Percentiles rank a stretch among this genome's conserved stretches.
Conservation (phyloP, 2,329 filamentous ascomycete species). For the Cladophialophora immunda region DNA sequence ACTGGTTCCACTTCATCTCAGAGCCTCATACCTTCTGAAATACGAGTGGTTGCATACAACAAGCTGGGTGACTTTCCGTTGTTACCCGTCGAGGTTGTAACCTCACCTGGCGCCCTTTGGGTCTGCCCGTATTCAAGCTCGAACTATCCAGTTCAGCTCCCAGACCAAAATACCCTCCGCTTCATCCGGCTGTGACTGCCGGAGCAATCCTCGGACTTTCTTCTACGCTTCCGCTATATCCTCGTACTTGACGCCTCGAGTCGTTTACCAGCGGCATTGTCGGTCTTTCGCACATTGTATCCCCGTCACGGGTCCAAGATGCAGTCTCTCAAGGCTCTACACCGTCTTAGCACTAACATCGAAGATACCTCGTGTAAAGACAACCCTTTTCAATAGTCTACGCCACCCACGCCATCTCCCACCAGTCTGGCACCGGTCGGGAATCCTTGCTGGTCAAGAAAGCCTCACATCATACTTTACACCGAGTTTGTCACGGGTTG, state of each 20-base stretch:
- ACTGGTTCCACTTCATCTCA: background rate
- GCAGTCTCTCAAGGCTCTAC: background rate
- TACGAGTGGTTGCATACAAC: background rate
- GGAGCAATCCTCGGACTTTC: background rate
- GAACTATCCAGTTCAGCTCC: background rate
- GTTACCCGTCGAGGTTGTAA: background rate
- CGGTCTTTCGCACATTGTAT: background rate
- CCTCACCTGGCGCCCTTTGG: background rate
- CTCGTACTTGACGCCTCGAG: background rate
- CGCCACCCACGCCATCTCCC: background rate
- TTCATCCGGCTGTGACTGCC: background rate
- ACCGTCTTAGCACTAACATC: background rate
- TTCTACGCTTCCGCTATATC: background rate
- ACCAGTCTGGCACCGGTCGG: background rate
- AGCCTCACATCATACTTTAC: background rate
- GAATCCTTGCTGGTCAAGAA: background rate
- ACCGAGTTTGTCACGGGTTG: background rate
- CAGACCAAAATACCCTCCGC: background rate
- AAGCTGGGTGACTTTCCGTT: background rate
- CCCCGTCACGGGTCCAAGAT: background rate
- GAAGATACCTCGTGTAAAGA: background rate
- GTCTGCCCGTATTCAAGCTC: conserved; percentile 1
- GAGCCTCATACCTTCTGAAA: background rate
- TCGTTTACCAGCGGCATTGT: background rate
- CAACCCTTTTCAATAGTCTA: background rate